Percentiles rank a stretch among this genome's conserved stretches.
Conservation (phyloP, 2,329 filamentous ascomycete species). For the Parastagonospora avenae region DNA sequence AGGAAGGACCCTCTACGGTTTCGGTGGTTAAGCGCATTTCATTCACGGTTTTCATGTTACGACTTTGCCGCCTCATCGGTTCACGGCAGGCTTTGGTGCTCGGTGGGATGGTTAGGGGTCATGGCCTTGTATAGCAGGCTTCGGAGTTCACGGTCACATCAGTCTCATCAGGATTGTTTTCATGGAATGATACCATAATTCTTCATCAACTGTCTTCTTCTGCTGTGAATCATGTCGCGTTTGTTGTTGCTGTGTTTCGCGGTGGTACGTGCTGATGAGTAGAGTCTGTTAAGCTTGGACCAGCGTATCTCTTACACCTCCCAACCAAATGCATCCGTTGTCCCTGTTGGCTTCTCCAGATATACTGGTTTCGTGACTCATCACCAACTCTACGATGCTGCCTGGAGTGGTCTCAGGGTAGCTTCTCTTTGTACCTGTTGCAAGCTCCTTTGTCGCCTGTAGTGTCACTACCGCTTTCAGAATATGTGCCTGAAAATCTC, state of each 20-base stretch:
- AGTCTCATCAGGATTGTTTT: conserved; percentile 32
- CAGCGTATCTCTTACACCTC: too few relatives aligned
- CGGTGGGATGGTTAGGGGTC: conserved; percentile 34
- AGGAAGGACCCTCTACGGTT: conserved; percentile 79
- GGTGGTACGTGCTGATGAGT: not conserved
- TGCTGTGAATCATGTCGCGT: not conserved
- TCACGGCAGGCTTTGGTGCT: conserved; percentile 67
- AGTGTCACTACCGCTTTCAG: not conserved
- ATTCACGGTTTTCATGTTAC: conserved; percentile 44
- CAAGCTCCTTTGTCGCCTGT: not conserved
- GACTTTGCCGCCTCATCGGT: conserved; percentile 39
- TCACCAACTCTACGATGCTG: too few relatives aligned
- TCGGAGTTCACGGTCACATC: conserved; percentile 42
- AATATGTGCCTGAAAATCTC: not conserved
- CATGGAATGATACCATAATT: conserved; percentile 46
- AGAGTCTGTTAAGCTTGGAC: too few relatives aligned
- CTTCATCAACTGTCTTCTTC: conserved; percentile 13
- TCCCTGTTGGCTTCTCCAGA: too few relatives aligned
- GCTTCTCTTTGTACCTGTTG: not conserved
- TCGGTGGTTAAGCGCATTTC: conserved; percentile 72
- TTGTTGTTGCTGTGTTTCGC: not conserved
- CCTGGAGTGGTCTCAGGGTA: not conserved
- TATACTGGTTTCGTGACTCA: not conserved
- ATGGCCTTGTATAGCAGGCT: conserved; percentile 43
- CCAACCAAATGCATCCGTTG: too few relatives aligned